Evolutionary conservation across 2,329 filamentous ascomycete species (phyloP), one percentile per base, ranked within the genome.

Genomic region (Fusarium oxysporum): DNA sequence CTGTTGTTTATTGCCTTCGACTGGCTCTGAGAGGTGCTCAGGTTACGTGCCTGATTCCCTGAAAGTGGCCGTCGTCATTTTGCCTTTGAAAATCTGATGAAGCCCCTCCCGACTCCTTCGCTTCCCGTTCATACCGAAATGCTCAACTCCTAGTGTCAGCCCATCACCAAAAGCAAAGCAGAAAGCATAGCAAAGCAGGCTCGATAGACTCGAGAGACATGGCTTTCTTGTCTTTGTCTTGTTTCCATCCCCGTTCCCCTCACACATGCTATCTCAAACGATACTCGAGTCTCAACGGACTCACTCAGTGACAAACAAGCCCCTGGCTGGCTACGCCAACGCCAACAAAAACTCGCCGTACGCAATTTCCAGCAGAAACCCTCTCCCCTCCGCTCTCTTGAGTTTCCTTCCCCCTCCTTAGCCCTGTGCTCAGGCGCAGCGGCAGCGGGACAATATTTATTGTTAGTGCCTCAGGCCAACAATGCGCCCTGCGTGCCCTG

Each of bases 41-140:
- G 68, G 64, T 61, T 74, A 44, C 70, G 65, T 76, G 75, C 75
- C 75, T 72, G 51, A 37, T 56, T 61, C 37, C 30, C 48, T 55
- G 64, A 44, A 50, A 50, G 62, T 72, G 57, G 64, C 47, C 54
- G 73, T 74, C 67, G 73, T 76, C 71, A 75, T 70, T 72, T 70
- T 72, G 62, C 76, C 71, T 77, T 77, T 77, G 75, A 78, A 77
- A 78, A 77, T 77, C 69, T 76, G 71, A 74, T 77, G 65, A 77
- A 77, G 73, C 65, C 75, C 76, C 68, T 74, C 73, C 75, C 73
- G 66, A 77, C 67, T 78, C 71, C 70, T 77, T 76, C 51, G 67
- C 71, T 75, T 62, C 70, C 75, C 73, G 61, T 77, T 75, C 71
- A 73, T 71, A 76, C 68, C 68, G 76, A 76, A 70, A 44, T 70